Percentiles rank a stretch among this genome's conserved stretches.
Conservation (phyloP, 2,329 filamentous ascomycete genomes). For the Sclerotinia glacialis region DNA sequence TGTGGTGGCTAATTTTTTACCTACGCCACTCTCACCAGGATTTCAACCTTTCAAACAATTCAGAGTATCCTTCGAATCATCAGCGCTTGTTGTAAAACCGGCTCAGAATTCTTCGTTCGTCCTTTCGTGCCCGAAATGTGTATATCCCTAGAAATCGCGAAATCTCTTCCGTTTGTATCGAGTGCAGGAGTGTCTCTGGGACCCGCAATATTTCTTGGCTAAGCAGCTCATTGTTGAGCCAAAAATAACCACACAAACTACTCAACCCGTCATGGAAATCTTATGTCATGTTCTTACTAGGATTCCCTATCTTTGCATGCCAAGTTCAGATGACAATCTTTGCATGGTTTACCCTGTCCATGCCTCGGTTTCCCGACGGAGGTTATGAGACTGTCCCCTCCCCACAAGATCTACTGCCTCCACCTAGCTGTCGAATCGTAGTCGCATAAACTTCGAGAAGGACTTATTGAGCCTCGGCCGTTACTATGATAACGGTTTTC, state of each 20-base stretch:
- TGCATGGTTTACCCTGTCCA: slow-evolving; percentile 6
- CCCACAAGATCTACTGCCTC: slow-evolving; percentile 21
- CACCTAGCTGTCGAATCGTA: slow-evolving; percentile 4
- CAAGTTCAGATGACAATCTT: slow-evolving; percentile 18
- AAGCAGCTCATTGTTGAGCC: slow-evolving; percentile 2
- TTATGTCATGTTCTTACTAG: slow-evolving; percentile 3
- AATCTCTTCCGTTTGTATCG: background rate
- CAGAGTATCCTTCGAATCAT: background rate
- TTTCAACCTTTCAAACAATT: background rate
- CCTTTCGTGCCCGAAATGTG: background rate
- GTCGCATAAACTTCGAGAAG: slow-evolving; percentile 17
- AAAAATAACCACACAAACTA: slow-evolving; percentile 14
- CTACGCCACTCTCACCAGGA: slow-evolving; percentile 4
- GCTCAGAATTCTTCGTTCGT: background rate
- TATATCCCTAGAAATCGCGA: background rate
- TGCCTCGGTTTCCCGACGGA: slow-evolving; percentile 6
- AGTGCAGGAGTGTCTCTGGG: background rate
- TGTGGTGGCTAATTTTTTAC: background rate
- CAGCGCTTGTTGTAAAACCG: slow-evolving; percentile 3
- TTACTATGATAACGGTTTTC: slow-evolving; percentile 15
- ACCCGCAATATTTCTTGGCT: slow-evolving; percentile 1
- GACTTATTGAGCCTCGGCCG: slow-evolving; percentile 8
- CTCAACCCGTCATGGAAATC: background rate
- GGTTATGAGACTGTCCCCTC: slow-evolving; percentile 10
- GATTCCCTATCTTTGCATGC: slow-evolving; percentile 1